These are phyloP conservation scores for Aureobasidium mangrovei DNA, from an alignment of 2,329 filamentous ascomycete species.

Conservation along the genomic window DNA sequence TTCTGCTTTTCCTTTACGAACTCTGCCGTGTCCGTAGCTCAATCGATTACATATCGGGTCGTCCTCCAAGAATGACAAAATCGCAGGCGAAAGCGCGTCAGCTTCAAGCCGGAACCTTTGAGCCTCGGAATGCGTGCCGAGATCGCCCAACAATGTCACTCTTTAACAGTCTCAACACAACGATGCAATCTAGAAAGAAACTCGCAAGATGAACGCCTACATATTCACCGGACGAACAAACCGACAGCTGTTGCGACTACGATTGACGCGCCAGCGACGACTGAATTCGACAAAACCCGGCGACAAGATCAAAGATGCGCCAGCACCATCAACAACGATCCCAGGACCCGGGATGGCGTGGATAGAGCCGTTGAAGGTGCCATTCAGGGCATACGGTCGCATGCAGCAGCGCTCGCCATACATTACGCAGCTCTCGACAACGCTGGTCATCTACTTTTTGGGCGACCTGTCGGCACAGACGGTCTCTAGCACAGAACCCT, in stretches of 20 bases:
- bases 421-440: conserved; percentile 67
- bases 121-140: conserved; percentile 3
- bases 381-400: conserved; percentile 53
- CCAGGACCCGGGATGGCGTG: conserved; percentile 38
- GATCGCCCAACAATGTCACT: conserved; percentile 3
- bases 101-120: neutral
- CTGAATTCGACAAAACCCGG: conserved; percentile 17
- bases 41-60: neutral
- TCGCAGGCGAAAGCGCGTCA: neutral
- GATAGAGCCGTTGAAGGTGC: conserved; percentile 38
- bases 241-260: conserved; percentile 21
- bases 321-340: conserved; percentile 23
- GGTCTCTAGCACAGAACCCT: conserved; percentile 41
- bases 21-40: neutral
- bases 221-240: conserved; percentile 23
- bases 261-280: conserved; percentile 26
- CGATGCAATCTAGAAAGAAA: neutral
- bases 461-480: conserved; percentile 72
- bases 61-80: neutral
- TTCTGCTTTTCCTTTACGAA: neutral
- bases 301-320: conserved; percentile 3
- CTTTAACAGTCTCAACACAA: neutral
- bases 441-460: conserved; percentile 67
- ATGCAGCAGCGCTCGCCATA: conserved; percentile 66
- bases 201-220: conserved; percentile 21